phyloP scores from a whole-genome alignment of 1,284 basidiomycete genomes.

The Xerocomus minutiporus region DNA sequence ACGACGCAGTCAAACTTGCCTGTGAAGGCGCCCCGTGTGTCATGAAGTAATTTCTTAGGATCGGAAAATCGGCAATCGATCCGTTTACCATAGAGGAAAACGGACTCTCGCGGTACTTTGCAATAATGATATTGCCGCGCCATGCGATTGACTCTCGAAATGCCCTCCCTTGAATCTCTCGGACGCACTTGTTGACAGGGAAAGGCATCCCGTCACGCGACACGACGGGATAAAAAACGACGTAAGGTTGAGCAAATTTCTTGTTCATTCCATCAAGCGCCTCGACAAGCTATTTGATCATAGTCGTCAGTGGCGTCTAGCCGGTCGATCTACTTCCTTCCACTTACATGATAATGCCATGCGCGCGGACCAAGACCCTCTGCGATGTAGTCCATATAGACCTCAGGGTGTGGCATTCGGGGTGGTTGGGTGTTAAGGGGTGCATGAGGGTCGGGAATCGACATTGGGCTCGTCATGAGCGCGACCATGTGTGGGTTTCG shows the following conservation, averaged over 20 bases:
- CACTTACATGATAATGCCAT: constrained; percentile 66
- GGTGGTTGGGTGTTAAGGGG: constrained; percentile 39
- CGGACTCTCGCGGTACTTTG: constrained; percentile 65
- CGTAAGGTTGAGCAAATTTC: constrained; percentile 71
- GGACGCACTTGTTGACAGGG: constrained; percentile 68
- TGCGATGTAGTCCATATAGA: constrained; percentile 79
- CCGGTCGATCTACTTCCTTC: constrained; percentile 1
- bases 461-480: constrained; percentile 63
- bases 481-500: constrained; percentile 64
- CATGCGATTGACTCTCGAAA: constrained; percentile 63
- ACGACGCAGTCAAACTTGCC: constrained; percentile 29
- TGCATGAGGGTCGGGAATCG: constrained; percentile 43
- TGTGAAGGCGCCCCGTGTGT: constrained; percentile 51
- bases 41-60: constrained; percentile 71
- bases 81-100: constrained; percentile 67
- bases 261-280: constrained; percentile 73
- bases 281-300: constrained; percentile 53
- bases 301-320: constrained; percentile 17
- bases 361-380: constrained; percentile 60
- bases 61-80: constrained; percentile 75
- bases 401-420: constrained; percentile 73
- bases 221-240: constrained; percentile 69
- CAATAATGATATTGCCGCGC: constrained; percentile 73
- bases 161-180: constrained; percentile 60
- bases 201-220: constrained; percentile 76